A percentile compares a stretch with the other conserved stretches of the same genome.
These are phyloP conservation scores for Mycena galopus DNA, from an alignment of 768 basidiomycete species.

Conservation along the genomic window DNA sequence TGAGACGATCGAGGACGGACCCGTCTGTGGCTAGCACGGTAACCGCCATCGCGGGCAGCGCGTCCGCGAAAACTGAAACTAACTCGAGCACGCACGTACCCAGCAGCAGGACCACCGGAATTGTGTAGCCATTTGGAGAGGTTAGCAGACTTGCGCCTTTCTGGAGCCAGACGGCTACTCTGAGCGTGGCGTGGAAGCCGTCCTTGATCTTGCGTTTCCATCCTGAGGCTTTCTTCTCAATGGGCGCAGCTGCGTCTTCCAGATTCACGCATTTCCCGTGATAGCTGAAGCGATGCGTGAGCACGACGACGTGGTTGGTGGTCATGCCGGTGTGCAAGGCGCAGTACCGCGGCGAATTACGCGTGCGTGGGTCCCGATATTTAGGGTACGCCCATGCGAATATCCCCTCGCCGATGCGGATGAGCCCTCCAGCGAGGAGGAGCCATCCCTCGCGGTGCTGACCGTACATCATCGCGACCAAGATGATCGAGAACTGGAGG, in stretches of 20 bases:
- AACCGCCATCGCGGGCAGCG: background rate
- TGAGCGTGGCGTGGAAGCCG: background rate
- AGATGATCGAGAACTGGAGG: background rate
- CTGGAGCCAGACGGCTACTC: background rate
- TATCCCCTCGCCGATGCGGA: constrained; percentile 6
- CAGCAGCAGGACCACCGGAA: constrained; percentile 8
- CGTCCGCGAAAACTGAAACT: background rate
- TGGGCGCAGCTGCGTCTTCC: constrained; percentile 10
- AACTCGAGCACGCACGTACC: constrained; percentile 5
- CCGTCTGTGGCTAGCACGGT: background rate
- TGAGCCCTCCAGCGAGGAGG: background rate
- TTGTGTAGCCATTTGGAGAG: constrained; percentile 3
- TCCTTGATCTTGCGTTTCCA: background rate
- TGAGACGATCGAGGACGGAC: constrained; percentile 13
- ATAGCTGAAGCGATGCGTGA: background rate
- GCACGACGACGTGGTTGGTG: constrained; percentile 5
- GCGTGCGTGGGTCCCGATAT: background rate
- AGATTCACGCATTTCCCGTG: background rate
- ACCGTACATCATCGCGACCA: background rate
- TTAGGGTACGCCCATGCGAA: constrained; percentile 2
- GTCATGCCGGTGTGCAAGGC: constrained; percentile 16
- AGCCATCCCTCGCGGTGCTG: constrained; percentile 2
- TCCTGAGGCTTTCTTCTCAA: background rate
- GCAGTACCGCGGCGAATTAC: constrained; percentile 8
- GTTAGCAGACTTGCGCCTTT: constrained; percentile 9